Conservation (phyloP, 345 rosid species). For the Streptanthus diversifolius region DNA sequence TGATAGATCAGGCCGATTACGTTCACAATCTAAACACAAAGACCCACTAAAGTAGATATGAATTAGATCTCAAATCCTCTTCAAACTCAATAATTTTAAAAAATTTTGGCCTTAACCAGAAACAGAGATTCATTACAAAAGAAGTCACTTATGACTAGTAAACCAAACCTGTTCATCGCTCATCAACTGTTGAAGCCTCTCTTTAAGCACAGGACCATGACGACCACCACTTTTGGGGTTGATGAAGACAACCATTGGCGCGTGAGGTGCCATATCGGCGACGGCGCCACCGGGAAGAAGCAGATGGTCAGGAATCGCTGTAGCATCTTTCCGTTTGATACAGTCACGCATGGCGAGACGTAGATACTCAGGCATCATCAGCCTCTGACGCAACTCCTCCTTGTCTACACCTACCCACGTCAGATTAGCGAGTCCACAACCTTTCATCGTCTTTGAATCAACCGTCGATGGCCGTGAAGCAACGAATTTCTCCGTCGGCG, state of each 20-base stretch:
- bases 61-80: background rate
- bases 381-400: constrained; percentile 55
- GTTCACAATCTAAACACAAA: constrained; percentile 1
- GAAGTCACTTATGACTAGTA: background rate
- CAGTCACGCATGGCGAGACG: constrained; percentile 70
- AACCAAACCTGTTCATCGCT: constrained; percentile 73
- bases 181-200: constrained; percentile 72
- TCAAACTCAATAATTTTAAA: background rate
- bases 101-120: background rate
- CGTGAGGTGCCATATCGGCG: constrained; percentile 51
- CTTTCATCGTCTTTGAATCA: constrained; percentile 40
- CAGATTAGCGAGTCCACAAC: constrained; percentile 68
- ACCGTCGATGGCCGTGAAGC: constrained; percentile 44
- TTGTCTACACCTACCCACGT: constrained; percentile 64
- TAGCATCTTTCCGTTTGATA: constrained; percentile 51
- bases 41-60: background rate
- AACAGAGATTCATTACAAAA: background rate
- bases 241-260: constrained; percentile 78
- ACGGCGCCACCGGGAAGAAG: constrained; percentile 32
- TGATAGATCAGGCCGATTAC: background rate
- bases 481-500: constrained; percentile 48
- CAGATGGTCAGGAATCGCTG: constrained; percentile 34
- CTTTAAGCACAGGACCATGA: constrained; percentile 73
- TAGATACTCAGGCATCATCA: constrained; percentile 69
- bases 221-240: constrained; percentile 89